A percentile compares a stretch with the other conserved stretches of the same genome.
Conservation (phyloP, 2,329 filamentous ascomycete species). For the Aspergillus udagawae region DNA sequence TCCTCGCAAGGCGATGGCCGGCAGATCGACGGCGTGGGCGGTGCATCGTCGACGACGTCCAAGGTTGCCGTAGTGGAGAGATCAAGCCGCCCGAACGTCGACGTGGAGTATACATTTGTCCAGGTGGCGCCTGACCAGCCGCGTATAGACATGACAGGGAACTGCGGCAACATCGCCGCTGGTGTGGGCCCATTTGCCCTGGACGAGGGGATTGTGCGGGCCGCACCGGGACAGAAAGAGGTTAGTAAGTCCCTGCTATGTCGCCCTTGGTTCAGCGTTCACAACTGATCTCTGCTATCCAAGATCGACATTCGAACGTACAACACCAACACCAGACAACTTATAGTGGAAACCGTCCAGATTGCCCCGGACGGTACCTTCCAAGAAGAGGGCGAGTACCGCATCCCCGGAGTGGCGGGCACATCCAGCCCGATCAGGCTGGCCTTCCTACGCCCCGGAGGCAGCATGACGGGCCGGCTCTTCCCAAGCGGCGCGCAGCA, state of each 20-base stretch:
- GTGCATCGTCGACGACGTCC: conserved; percentile 61
- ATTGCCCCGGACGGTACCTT: conserved; percentile 45
- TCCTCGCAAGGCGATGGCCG: conserved; percentile 34
- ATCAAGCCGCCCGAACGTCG: conserved; percentile 42
- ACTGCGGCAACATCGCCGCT: conserved; percentile 67
- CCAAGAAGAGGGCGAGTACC: conserved; percentile 47
- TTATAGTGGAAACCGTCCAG: conserved; percentile 53
- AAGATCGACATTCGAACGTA: conserved; percentile 53
- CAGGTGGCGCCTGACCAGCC: conserved; percentile 60
- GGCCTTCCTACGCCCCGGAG: conserved; percentile 56
- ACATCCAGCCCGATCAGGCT: conserved; percentile 53
- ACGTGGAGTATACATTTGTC: conserved; percentile 67
- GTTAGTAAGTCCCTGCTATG: no score
- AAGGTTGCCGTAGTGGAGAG: conserved; percentile 63
- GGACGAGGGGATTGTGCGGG: conserved; percentile 48
- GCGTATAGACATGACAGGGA: conserved; percentile 60
- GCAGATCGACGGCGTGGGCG: conserved; percentile 67
- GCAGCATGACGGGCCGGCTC: conserved; percentile 57
- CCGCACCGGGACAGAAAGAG: conserved; percentile 15
- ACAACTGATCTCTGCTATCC: conserved; percentile 8
- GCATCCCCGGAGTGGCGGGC: conserved; percentile 58
- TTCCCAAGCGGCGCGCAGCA: conserved; percentile 53
- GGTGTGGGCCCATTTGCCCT: conserved; percentile 61
- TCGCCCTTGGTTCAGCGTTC: background rate
- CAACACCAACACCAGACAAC: conserved; percentile 65